phyloP scores from a whole-genome alignment of 1,284 basidiomycete species.

The Calocybe gambosa region DNA sequence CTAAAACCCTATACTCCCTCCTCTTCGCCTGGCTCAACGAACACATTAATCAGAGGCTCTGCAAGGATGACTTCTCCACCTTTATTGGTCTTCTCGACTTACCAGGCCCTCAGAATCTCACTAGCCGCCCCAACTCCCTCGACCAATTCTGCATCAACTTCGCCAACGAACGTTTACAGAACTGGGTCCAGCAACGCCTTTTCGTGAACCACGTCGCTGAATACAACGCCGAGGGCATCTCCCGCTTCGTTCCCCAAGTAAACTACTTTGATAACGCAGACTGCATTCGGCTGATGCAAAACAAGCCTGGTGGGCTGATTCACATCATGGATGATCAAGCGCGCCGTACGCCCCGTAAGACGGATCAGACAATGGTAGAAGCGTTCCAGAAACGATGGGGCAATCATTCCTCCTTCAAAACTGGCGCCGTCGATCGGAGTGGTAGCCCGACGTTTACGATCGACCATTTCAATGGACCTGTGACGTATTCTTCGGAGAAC shows the following conservation, averaged over 20 bases:
- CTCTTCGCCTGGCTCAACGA: conserved; percentile 98
- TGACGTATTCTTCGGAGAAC: conserved; percentile 86
- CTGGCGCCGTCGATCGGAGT: conserved; percentile 67
- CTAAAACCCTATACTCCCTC: conserved; percentile 89
- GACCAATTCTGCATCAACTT: conserved; percentile 98
- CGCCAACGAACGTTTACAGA: conserved; percentile 86
- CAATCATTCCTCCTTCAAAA: conserved; percentile 87
- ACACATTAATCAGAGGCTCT: conserved; percentile 90
- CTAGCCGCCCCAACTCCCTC: conserved; percentile 80
- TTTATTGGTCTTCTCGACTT: conserved; percentile 96
- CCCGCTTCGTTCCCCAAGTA: conserved; percentile 61
- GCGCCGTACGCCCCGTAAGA: conserved; percentile 82
- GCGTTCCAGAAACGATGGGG: conserved; percentile 93
- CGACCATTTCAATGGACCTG: conserved; percentile 87
- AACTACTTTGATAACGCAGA: conserved; percentile 92
- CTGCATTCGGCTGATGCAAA: conserved; percentile 81
- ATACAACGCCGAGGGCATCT: conserved; percentile 82
- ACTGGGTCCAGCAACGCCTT: conserved; percentile 75
- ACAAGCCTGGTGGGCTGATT: conserved; percentile 85
- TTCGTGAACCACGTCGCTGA: conserved; percentile 80
- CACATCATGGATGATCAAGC: conserved; percentile 99
- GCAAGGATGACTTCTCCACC: conserved; percentile 83
- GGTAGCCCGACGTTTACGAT: conserved; percentile 88
- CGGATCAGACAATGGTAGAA: conserved; percentile 90
- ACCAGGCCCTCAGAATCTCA: conserved; percentile 88